These are phyloP conservation scores for Phlegmacium glaucopus DNA, from an alignment of 768 basidiomycete genomes.

Conservation along the genomic window DNA sequence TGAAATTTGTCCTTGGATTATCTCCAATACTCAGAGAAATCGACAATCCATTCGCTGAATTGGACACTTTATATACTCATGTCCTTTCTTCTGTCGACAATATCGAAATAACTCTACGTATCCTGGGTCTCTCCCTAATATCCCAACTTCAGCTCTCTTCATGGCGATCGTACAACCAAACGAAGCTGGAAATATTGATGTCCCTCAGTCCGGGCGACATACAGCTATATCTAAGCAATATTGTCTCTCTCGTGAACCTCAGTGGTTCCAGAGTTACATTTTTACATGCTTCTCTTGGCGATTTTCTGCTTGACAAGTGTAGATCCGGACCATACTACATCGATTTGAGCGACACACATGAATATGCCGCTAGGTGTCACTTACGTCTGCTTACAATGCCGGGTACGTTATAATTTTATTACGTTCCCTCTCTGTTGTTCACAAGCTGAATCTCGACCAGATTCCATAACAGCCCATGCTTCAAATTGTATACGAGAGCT, in stretches of 20 bases:
- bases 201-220: background rate
- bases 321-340: background rate
- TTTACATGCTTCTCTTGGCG: background rate
- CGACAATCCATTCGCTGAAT: slow-evolving; percentile 9
- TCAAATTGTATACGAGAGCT: no score
- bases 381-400: no score
- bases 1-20: slow-evolving; percentile 11
- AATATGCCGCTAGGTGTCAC: no score
- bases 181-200: background rate
- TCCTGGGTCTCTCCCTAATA: no score
- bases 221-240: background rate
- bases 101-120: background rate
- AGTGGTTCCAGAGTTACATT: background rate
- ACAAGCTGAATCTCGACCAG: no score
- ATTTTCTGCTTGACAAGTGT: background rate
- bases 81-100: slow-evolving; percentile 4
- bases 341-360: background rate
- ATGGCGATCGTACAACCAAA: background rate
- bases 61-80: slow-evolving; percentile 13
- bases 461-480: no score
- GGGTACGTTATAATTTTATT: no score
- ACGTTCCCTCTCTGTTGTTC: no score
- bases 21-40: background rate
- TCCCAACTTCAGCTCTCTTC: background rate
- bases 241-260: background rate